phyloP scores from a whole-genome alignment of 2,329 filamentous ascomycete genomes.

The Dactylellina drechsleri region DNA sequence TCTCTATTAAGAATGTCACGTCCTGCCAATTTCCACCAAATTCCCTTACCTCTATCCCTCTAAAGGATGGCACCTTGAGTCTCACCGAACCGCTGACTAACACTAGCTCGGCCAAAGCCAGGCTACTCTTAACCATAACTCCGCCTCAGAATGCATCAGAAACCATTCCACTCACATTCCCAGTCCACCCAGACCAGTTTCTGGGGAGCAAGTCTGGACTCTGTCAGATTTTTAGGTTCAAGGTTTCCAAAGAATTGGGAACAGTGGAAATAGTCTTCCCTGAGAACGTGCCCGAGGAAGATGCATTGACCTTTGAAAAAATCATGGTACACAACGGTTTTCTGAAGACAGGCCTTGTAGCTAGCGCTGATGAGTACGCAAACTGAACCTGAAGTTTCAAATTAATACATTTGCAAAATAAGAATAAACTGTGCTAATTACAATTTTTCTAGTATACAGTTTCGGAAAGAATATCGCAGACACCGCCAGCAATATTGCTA shows the following conservation, averaged over 20 bases:
- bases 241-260: slow-evolving; percentile 25
- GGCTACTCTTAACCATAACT: neutral
- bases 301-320: slow-evolving; percentile 53
- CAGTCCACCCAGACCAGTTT: slow-evolving; percentile 30
- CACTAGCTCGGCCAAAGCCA: neutral
- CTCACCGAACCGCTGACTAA: neutral
- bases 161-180: slow-evolving; percentile 18
- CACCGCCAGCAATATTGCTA: neutral
- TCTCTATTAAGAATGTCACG: neutral
- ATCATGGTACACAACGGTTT: slow-evolving; percentile 55
- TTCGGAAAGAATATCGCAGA: neutral
- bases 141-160: neutral
- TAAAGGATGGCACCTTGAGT: neutral
- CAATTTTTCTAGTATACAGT: neutral
- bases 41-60: neutral
- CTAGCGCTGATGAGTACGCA: slow-evolving; percentile 55
- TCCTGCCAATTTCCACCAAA: neutral
- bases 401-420: neutral
- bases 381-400: neutral
- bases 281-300: slow-evolving; percentile 27
- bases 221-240: slow-evolving; percentile 32
- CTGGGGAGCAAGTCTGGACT: slow-evolving; percentile 38
- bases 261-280: slow-evolving; percentile 56
- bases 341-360: slow-evolving; percentile 47
- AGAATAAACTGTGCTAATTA: neutral